phyloP scores from a whole-genome alignment of 2,329 filamentous ascomycete genomes.

The Metarhizium guizhouense region DNA sequence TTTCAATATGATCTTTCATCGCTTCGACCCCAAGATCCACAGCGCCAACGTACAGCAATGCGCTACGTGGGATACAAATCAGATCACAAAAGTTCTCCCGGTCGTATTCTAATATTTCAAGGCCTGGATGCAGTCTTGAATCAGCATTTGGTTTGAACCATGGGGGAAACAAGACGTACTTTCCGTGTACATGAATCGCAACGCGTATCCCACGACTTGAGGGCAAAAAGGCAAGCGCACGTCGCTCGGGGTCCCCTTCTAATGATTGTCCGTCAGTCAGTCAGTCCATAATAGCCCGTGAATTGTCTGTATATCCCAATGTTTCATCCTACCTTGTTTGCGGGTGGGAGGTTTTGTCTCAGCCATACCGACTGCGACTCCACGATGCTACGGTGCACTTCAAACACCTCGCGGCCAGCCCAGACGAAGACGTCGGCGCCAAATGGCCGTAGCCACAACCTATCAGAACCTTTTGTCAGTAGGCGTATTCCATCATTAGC shows the following conservation, averaged over 20 bases:
- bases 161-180: conserved; percentile 11
- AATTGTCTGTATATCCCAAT: too few species aligned
- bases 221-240: conserved; percentile 16
- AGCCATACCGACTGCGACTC: conserved; percentile 24
- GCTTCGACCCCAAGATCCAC: conserved; percentile 18
- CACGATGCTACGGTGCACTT: conserved; percentile 27
- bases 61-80: conserved; percentile 22
- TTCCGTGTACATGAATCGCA: conserved; percentile 27
- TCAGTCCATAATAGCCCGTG: too few species aligned
- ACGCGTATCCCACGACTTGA: conserved; percentile 19
- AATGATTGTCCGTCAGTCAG: too few species aligned
- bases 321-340: conserved; percentile 15
- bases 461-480: conserved; percentile 5
- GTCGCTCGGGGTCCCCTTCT: conserved; percentile 7
- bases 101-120: conserved; percentile 16
- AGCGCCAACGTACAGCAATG: conserved; percentile 23
- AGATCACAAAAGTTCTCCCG: conserved; percentile 14
- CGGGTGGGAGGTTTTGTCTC: conserved; percentile 21
- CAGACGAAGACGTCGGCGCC: conserved; percentile 23
- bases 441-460: conserved; percentile 22
- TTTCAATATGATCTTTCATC: conserved; percentile 19
- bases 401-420: conserved; percentile 14
- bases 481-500: not conserved
- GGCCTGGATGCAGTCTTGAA: not conserved
- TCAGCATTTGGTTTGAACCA: not conserved